Evolutionary conservation across 306 rosid genomes (phyloP).

Genomic region (Lathyrus aphaca): DNA sequence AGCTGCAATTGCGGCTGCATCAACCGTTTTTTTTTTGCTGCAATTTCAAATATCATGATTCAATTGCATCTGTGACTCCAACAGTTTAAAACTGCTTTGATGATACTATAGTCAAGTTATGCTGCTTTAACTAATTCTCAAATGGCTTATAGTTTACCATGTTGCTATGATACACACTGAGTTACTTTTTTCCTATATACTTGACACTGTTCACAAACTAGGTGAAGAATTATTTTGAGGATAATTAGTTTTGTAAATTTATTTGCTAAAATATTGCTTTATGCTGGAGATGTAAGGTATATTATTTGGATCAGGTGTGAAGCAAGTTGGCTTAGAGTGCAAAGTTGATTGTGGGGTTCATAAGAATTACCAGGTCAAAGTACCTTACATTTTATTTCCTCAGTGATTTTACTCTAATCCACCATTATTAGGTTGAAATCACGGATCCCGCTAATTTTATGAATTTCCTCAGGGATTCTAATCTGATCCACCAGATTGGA

Average conservation of each 20-base stretch:
- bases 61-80: background rate
- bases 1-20: background rate
- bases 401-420: background rate
- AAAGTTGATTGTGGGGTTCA: slow-evolving; percentile 3
- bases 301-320: slow-evolving; percentile 1
- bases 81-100: slow-evolving; percentile 1
- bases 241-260: slow-evolving; percentile 4
- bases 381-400: background rate
- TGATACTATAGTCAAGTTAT: slow-evolving; percentile 17
- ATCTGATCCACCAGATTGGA: background rate
- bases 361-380: background rate
- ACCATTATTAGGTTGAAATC: background rate
- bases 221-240: background rate
- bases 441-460: background rate
- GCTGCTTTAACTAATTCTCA: background rate
- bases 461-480: background rate
- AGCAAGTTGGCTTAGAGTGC: background rate
- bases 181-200: too few species aligned
- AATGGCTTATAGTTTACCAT: too few species aligned
- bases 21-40: background rate
- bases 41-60: background rate
- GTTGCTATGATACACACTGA: too few species aligned
- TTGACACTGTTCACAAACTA: too few species aligned
- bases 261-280: background rate
- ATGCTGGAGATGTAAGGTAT: slow-evolving; percentile 16